Evolutionary conservation across 1,284 basidiomycete genomes (phyloP), one percentile per base, ranked within the genome.

Genomic region (Gomphus sp.): DNA sequence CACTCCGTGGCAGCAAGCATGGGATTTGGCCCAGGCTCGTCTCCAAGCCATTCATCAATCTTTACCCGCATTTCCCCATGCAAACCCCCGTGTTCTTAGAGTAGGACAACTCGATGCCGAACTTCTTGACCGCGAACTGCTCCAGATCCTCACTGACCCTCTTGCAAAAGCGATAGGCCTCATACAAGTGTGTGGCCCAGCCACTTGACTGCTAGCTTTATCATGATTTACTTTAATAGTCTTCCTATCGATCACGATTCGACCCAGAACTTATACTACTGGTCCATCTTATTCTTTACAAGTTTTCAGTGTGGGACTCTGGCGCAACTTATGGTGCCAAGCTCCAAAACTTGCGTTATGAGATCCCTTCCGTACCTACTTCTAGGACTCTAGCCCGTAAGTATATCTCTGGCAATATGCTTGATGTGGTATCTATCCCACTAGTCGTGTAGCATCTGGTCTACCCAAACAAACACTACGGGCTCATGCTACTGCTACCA

Each of bases 71-170:
- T 61, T 66, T 12, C 60, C 65, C 11, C 62, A 68, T 7, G 72
- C 74, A 37, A 61, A 65, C 55, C 70, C 78, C 33, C 77, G 85
- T 25, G 76, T 87, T 7, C 78, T 85, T 36, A 87, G 95, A 55
- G 93, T 98, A 45, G 89, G 89, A 31, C 93, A 98, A 72, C 82
- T 98, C 52, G 97, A 99, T 71, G 87, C 96, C 0, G 89, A 94
- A 66, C 78, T 96, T 34, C 81, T 99, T 50, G 97, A 99, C 73
- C 84, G 87, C 61, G 94, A 98, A 64, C 81, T 99, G 16, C 82
- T 89, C 18, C 80, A 85, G 31, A 76, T 98, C 62, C 79, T 99
- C 18, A 84, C 85, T 64, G 91, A 92, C 58, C 93, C 93, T n/a
- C 72, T 98, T 49, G 78, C 78, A 62, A 85, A 84, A 62, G 84